A percentile compares a stretch with the other conserved stretches of the same genome.
Conservation (phyloP, 1,284 basidiomycete genomes). For the Singerocomus inundabilis region DNA sequence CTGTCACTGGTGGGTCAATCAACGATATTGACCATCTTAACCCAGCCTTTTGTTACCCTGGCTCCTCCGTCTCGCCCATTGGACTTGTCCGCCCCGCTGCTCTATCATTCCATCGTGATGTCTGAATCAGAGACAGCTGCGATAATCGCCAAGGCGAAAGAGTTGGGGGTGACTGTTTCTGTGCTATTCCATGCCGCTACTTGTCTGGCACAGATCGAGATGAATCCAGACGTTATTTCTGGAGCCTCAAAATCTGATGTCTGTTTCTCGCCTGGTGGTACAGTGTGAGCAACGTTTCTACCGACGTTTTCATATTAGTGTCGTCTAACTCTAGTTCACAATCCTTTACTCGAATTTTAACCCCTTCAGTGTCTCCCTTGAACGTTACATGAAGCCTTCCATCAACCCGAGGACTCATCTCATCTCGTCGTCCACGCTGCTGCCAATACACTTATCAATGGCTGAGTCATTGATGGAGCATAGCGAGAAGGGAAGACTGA, state of each 20-base stretch:
- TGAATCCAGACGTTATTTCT: slow-evolving; percentile 16
- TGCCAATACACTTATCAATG: slow-evolving; percentile 24
- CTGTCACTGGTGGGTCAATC: too few species aligned
- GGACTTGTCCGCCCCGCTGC: slow-evolving; percentile 9
- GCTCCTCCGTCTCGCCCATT: slow-evolving; percentile 13
- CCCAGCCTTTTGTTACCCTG: slow-evolving; percentile 14
- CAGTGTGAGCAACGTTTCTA: slow-evolving; percentile 9
- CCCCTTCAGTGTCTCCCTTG: slow-evolving; percentile 16
- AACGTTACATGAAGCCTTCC: slow-evolving; percentile 21
- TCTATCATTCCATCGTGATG: not conserved
- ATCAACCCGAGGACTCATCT: slow-evolving; percentile 20
- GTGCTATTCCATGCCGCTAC: slow-evolving; percentile 23
- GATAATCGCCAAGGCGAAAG: slow-evolving; percentile 10
- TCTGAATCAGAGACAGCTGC: slow-evolving; percentile 17
- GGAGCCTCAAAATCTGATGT: slow-evolving; percentile 12
- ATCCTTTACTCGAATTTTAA: not conserved
- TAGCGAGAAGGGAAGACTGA: slow-evolving; percentile 14
- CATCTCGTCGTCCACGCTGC: slow-evolving; percentile 10
- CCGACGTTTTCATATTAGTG: too few species aligned
- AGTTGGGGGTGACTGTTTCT: slow-evolving; percentile 17
- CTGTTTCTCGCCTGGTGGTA: slow-evolving; percentile 15
- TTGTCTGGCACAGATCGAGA: slow-evolving; percentile 19
- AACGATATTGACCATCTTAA: not conserved
- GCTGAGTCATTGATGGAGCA: slow-evolving; percentile 2
- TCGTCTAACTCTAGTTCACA: not conserved